These are phyloP conservation scores for Yarrowia bubula DNA, from an alignment of 805 yeast genomes.

Conservation along the genomic window DNA sequence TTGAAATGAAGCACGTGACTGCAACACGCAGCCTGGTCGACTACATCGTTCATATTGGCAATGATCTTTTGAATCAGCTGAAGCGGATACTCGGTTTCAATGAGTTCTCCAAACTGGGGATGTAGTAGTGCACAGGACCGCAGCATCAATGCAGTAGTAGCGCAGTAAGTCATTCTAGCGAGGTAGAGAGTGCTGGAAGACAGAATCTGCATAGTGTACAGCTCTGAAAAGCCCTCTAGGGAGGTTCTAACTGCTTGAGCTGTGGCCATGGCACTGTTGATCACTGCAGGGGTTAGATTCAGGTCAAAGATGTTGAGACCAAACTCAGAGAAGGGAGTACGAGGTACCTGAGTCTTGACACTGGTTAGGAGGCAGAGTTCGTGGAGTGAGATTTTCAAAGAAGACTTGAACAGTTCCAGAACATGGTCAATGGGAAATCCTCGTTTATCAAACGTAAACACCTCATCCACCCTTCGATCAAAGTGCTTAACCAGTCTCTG, in stretches of 20 bases:
- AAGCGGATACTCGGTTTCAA: slow-evolving; percentile 12
- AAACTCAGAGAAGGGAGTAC: slow-evolving; percentile 41
- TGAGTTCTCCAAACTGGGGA: slow-evolving; percentile 33
- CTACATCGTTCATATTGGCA: slow-evolving; percentile 32
- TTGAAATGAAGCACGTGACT: slow-evolving; percentile 35
- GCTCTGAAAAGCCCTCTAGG: slow-evolving; percentile 31
- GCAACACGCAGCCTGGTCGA: slow-evolving; percentile 35
- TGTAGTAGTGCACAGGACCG: slow-evolving; percentile 37
- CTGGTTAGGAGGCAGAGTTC: slow-evolving; percentile 37
- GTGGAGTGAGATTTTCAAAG: slow-evolving; percentile 50
- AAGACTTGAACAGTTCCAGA: slow-evolving; percentile 49
- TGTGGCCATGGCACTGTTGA: slow-evolving; percentile 36
- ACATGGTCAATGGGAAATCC: slow-evolving; percentile 39
- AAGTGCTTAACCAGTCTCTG: slow-evolving; percentile 49
- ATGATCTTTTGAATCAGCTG: slow-evolving; percentile 14
- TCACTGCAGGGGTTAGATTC: slow-evolving; percentile 34
- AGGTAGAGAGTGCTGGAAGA: slow-evolving; percentile 47
- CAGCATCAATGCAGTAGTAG: slow-evolving; percentile 38
- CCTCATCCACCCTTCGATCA: slow-evolving; percentile 46
- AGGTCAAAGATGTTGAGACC: slow-evolving; percentile 33
- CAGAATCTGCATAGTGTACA: slow-evolving; percentile 48
- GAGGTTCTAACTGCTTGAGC: slow-evolving; percentile 32
- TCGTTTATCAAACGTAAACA: slow-evolving; percentile 39
- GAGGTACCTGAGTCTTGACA: slow-evolving; percentile 33
- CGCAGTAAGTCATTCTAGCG: slow-evolving; percentile 36